phyloP scores from a whole-genome alignment of 2,329 filamentous ascomycete genomes.

The Aspergillus neotritici region DNA sequence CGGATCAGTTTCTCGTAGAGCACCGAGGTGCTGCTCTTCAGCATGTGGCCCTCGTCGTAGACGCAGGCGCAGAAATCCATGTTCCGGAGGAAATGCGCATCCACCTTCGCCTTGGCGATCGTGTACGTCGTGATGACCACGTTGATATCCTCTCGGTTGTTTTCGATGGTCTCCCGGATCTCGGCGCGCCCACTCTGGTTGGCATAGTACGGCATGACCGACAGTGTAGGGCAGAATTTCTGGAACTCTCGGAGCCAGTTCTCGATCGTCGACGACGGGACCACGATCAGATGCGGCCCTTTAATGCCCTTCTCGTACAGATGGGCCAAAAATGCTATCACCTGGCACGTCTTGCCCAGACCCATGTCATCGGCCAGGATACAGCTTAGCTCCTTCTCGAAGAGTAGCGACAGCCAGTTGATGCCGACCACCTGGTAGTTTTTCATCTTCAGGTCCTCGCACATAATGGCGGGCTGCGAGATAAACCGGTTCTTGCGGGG shows the following conservation, averaged over 20 bases:
- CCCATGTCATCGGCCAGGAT: constrained; percentile 98
- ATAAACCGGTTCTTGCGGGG: constrained; percentile 44
- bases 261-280: constrained; percentile 87
- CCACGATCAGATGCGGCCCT: constrained; percentile 79
- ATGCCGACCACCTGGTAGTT: constrained; percentile 91
- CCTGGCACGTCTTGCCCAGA: constrained; percentile 91
- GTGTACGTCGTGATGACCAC: constrained; percentile 69
- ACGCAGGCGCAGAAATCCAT: constrained; percentile 59
- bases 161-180: constrained; percentile 62
- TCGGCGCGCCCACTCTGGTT: constrained; percentile 60
- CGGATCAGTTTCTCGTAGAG: constrained; percentile 72
- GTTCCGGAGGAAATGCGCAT: constrained; percentile 58
- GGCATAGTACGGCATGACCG: constrained; percentile 69
- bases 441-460: constrained; percentile 70
- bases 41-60: constrained; percentile 89
- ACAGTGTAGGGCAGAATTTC: constrained; percentile 72
- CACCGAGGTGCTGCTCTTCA: constrained; percentile 82
- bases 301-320: constrained; percentile 62
- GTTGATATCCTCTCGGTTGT: constrained; percentile 60
- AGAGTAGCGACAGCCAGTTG: constrained; percentile 88
- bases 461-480: constrained; percentile 72
- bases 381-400: constrained; percentile 71
- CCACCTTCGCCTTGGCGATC: constrained; percentile 55
- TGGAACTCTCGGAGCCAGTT: constrained; percentile 93
- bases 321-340: constrained; percentile 85